Conservation (phyloP, 140 eudicot genomes). For the Erigeron philadelphicus region DNA sequence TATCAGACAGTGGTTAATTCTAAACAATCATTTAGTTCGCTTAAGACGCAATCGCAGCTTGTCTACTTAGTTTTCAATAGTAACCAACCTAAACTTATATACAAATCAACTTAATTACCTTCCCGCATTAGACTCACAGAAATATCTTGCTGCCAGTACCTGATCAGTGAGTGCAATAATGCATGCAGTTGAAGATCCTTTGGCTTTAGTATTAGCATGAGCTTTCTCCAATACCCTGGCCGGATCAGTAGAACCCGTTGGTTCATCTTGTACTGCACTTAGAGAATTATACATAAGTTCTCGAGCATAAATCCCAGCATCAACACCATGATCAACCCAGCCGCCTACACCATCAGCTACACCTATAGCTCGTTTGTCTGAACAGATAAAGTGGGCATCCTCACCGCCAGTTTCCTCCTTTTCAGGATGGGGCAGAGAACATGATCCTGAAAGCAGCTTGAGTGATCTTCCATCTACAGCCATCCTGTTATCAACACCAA, state of each 20-base stretch:
- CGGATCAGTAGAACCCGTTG: conserved; percentile 1
- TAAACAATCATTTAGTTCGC: neutral
- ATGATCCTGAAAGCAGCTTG: conserved; percentile 15
- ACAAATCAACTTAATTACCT: neutral
- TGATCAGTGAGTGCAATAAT: conserved; percentile 12
- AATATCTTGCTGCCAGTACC: conserved; percentile 10
- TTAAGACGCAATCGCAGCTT: neutral
- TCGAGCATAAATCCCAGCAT: conserved; percentile 16
- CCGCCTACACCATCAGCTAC: conserved; percentile 22
- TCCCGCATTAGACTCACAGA: neutral
- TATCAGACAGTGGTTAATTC: neutral
- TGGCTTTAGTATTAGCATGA: conserved; percentile 13
- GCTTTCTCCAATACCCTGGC: conserved; percentile 15
- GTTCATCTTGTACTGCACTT: conserved; percentile 16
- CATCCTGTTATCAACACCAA: conserved; percentile 8
- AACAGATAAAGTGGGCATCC: conserved; percentile 16
- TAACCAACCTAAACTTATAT: neutral
- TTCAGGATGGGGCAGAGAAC: conserved; percentile 16
- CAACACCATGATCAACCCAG: conserved; percentile 18
- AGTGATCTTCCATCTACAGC: conserved; percentile 3
- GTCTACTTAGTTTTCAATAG: neutral
- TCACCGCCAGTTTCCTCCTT: conserved; percentile 21
- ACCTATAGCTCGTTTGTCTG: conserved; percentile 20
- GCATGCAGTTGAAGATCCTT: conserved; percentile 19
- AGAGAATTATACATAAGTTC: conserved; percentile 16